Base-by-base conservation (phyloP, 2,329 filamentous ascomycete genomes). In the Venturia oleaginea region DNA sequence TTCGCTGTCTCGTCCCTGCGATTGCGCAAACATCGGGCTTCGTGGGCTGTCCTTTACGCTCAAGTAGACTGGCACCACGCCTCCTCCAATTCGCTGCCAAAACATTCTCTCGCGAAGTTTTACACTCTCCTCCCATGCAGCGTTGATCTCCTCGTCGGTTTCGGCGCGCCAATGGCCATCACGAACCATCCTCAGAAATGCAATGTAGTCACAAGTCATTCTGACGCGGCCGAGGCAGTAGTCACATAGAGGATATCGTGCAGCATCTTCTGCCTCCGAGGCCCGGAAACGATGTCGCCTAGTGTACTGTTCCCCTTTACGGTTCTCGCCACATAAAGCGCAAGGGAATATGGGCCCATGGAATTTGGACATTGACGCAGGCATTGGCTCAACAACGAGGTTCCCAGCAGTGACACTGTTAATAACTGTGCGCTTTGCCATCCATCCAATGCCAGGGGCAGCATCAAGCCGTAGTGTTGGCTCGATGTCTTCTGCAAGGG, bases 71-170 rank as follows among this genome's bases (percentile, higher is more conserved):
- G 93, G 94, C 15, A 97, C 78, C 2, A 99, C 91, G 17, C 94
- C 94, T 34, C 92, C 94, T 32, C 93, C 93, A 62, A 99, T 86
- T 64, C 94, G 85, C 61, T 90, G 86, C 94, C 94, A 99, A 74
- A 99, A 99, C 89, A 99, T 96, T 69, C 93, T 87, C 74, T 99
- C 94, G 61, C 94, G 83, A 59, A 97, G 77, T 37, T 89, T 85
- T 13, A 97, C 89, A 65, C 91, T 91, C 78, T 99, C 94, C 73
- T 97, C 93, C 94, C 94, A 99, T 0, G 92, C 91, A 34, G 86
- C 85, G 72, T 89, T 91, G 76, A 95, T 91, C 40, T 92, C 90
- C 61, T 94, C 91, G 46, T 89, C 85, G 65, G 89, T 90, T 59
- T 92, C 90, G 15, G 89, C 87, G 61, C 90, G 86, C 86, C 94